Evolutionary conservation across 2,329 filamentous ascomycete species (phyloP).

Genomic region (Hypomyces perniciosus): DNA sequence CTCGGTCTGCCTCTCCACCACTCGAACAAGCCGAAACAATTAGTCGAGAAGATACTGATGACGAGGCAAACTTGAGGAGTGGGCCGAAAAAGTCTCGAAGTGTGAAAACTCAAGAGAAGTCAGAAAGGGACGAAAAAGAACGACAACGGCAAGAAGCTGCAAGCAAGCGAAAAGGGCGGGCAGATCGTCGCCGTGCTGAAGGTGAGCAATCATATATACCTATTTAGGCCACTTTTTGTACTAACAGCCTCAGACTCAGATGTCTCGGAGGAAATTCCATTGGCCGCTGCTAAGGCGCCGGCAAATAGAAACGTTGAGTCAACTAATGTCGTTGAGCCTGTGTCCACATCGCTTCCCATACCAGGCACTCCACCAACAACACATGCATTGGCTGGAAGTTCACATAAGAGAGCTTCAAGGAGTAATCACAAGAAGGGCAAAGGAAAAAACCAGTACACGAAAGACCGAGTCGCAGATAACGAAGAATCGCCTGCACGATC

Average conservation of each 20-base stretch:
- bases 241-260: conserved; percentile 55
- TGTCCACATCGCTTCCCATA: conserved; percentile 21
- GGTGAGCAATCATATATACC: conserved; percentile 44
- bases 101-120: conserved; percentile 55
- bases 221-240: background rate
- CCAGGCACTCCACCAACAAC: conserved; percentile 39
- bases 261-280: conserved; percentile 59
- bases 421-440: conserved; percentile 61
- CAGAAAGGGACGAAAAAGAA: conserved; percentile 69
- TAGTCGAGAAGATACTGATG: conserved; percentile 63
- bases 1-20: conserved; percentile 61
- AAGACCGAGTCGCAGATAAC: conserved; percentile 58
- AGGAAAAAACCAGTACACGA: conserved; percentile 77
- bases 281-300: conserved; percentile 33
- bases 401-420: conserved; percentile 54
- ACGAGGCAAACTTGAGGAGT: conserved; percentile 51
- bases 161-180: conserved; percentile 73
- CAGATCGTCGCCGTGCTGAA: conserved; percentile 74
- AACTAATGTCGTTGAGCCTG: conserved; percentile 24
- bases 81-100: conserved; percentile 55
- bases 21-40: conserved; percentile 39
- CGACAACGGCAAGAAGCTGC: conserved; percentile 66
- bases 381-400: conserved; percentile 39
- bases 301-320: conserved; percentile 27
- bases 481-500: conserved; percentile 54